Base-by-base conservation (phyloP, 2,329 filamentous ascomycete genomes). In the Apiospora sp. region DNA sequence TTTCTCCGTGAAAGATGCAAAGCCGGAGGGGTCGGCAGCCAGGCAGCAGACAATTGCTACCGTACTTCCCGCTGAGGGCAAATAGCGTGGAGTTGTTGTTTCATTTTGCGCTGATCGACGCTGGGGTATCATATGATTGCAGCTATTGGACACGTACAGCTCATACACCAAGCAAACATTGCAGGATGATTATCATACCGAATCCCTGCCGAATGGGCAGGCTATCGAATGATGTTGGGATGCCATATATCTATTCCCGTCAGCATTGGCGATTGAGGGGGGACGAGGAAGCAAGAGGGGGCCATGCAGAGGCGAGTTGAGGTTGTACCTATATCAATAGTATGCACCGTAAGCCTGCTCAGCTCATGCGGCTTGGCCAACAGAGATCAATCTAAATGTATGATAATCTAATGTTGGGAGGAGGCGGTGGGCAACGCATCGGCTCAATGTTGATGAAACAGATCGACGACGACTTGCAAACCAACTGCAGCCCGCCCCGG, bases 391-490 rank as follows among this genome's bases (percentile, higher is more conserved):
- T 61, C 51, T 41, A 19, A 58, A 61, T 64, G 30, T 41, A 64
- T 64, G 58, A n/a, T 64, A 64, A 64, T 64, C 19, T 61, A 61
- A 61, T 61, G 37, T 61, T 61, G 54, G 54, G 54, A 30, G 54
- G 54, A 30, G 24, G 27, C 51, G 54, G 54, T 37, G 16, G 54
- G 30, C 30, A 34, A 30, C 16, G 30, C 51, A 54, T 54, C 51
- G 51, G 51, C 51, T 54, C 51, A 54, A 34, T 34, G 54, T 30
- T 37, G 58, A 64, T 70, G 68, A 70, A 70, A 70, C 68, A 49
- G 48, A 49, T 70, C 19, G 30, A 70, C 34, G 68, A 70, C 68
- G 27, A 54, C 68, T 27, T 41, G 68, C 68, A 70, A 24, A 54
- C 68, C 44, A 70, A 68, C 43, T 46, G 58, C 58, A 64, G 34